phyloP scores from a whole-genome alignment of 2,329 filamentous ascomycete genomes.

The Xylariaceae sp. region DNA sequence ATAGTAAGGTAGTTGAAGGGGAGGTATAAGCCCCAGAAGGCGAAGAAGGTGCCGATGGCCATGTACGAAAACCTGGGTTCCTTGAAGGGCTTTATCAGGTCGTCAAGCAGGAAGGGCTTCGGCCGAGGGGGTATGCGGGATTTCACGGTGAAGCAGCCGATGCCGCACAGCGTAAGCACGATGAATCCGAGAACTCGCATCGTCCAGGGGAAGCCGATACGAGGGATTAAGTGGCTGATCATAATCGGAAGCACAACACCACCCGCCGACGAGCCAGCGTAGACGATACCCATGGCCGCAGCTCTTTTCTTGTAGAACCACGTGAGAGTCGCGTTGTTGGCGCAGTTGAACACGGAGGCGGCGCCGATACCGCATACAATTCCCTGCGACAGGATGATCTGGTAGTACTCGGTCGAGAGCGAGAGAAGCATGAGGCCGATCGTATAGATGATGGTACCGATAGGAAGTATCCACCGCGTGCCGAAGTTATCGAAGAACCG shows the following conservation, averaged over 20 bases:
- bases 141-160: constrained; percentile 32
- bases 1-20: constrained; percentile 20
- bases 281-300: constrained; percentile 22
- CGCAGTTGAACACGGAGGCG: constrained; percentile 19
- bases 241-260: constrained; percentile 55
- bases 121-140: constrained; percentile 34
- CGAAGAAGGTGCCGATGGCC: constrained; percentile 14
- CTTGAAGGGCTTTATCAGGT: constrained; percentile 43
- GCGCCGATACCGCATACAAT: constrained; percentile 33
- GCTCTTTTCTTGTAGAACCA: constrained; percentile 18
- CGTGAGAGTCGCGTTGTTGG: constrained; percentile 15
- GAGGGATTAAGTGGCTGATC: constrained; percentile 43
- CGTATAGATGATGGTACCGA: constrained; percentile 49
- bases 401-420: constrained; percentile 39
- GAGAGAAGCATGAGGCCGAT: constrained; percentile 59
- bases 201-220: constrained; percentile 38
- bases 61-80: constrained; percentile 31
- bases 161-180: constrained; percentile 32
- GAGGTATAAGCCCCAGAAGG: constrained; percentile 19
- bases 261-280: constrained; percentile 45
- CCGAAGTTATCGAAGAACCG: constrained; percentile 21
- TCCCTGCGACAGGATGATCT: constrained; percentile 38
- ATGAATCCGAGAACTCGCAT: constrained; percentile 36
- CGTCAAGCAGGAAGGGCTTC: constrained; percentile 40
- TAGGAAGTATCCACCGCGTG: constrained; percentile 38